A percentile compares a stretch with the other conserved stretches of the same genome.
Conservation (phyloP, 2,329 filamentous ascomycete species). For the Ophiosphaerella narmari region DNA sequence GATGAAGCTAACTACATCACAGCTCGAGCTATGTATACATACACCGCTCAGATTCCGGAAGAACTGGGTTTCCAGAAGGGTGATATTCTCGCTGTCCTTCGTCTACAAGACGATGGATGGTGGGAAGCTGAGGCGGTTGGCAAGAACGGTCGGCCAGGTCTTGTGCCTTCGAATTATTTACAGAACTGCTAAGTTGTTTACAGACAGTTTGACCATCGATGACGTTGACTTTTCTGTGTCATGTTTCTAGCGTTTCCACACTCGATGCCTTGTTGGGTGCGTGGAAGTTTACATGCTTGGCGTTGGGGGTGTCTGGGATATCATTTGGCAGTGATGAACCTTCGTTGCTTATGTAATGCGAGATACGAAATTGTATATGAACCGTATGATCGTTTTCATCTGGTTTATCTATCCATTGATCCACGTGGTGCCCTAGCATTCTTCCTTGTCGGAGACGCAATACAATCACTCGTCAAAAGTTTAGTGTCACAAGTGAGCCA, state of each 20-base stretch:
- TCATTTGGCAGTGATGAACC: too few species aligned
- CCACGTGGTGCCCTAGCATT: too few species aligned
- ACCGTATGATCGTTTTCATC: background rate
- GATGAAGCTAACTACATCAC: slow-evolving; percentile 11
- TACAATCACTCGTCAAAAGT: too few species aligned
- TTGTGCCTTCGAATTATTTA: slow-evolving; percentile 71
- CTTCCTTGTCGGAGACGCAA: too few species aligned
- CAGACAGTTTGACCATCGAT: background rate
- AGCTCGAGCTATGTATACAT: slow-evolving; percentile 95
- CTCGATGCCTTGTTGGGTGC: too few species aligned
- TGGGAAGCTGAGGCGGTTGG: slow-evolving; percentile 96
- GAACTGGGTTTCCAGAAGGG: slow-evolving; percentile 92
- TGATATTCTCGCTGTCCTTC: slow-evolving; percentile 83
- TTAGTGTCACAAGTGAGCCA: too few species aligned
- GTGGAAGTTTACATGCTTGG: too few species aligned
- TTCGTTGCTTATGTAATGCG: too few species aligned
- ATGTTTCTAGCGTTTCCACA: too few species aligned
- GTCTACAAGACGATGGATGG: slow-evolving; percentile 97
- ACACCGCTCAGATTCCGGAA: slow-evolving; percentile 91
- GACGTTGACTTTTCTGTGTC: too few species aligned
- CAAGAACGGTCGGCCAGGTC: slow-evolving; percentile 57
- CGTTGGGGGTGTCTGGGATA: too few species aligned
- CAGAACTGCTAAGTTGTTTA: slow-evolving; percentile 55
- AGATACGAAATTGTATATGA: background rate
- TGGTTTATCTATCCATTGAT: background rate